Conservation (phyloP, 106 monocot species). For the Narthecium ossifragum region DNA sequence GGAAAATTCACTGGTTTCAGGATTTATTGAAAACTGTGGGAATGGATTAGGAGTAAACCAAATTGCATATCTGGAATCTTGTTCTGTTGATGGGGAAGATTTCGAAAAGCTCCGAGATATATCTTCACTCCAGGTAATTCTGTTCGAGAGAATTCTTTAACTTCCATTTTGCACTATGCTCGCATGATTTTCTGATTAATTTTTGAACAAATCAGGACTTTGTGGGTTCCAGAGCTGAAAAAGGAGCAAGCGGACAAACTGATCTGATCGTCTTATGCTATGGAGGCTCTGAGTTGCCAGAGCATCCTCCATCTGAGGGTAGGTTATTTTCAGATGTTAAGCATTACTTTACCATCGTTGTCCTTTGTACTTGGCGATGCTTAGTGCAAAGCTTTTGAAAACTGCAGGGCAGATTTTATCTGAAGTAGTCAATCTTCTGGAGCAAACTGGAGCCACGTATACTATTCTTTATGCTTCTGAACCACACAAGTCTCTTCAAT, state of each 20-base stretch:
- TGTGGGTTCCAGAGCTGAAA: constrained; percentile 40
- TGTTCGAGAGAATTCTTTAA: background rate
- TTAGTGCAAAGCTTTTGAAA: constrained; percentile 1
- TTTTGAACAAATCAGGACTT: constrained; percentile 37
- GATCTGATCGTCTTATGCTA: constrained; percentile 66
- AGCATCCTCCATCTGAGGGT: constrained; percentile 51
- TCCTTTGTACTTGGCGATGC: background rate
- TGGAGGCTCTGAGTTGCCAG: constrained; percentile 20
- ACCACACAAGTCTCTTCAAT: constrained; percentile 18
- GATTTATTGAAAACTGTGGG: constrained; percentile 55
- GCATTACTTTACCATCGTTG: background rate
- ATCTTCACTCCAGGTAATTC: constrained; percentile 44
- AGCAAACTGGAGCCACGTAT: constrained; percentile 48
- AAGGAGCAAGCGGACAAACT: constrained; percentile 16
- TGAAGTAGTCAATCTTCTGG: constrained; percentile 38
- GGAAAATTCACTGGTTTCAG: constrained; percentile 63
- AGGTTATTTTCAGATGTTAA: background rate
- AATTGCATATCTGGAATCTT: constrained; percentile 52
- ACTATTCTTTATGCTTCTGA: constrained; percentile 58
- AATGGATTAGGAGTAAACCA: constrained; percentile 31
- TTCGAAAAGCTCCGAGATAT: constrained; percentile 42
- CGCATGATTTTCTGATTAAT: background rate
- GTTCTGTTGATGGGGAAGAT: constrained; percentile 40
- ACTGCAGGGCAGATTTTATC: constrained; percentile 56
- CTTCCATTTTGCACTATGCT: background rate